Evolutionary conservation across 208 protist genomes (phyloP).

Genomic region (Trypanosoma melophagium): DNA sequence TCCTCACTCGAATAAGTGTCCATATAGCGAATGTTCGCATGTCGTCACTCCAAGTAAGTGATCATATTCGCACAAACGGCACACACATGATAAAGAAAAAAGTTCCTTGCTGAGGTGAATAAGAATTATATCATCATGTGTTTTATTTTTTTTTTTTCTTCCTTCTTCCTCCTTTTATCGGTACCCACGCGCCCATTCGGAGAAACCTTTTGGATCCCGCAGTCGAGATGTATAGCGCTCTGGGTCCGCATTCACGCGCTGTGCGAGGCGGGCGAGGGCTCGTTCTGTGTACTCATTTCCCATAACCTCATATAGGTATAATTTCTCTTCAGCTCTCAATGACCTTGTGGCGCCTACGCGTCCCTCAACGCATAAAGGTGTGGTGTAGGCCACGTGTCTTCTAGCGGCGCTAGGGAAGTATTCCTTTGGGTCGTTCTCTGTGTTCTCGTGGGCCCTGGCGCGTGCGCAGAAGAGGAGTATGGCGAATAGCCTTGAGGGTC

Average conservation of each 20-base stretch:
- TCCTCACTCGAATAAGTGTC: too few relatives aligned
- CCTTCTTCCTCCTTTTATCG: conserved; percentile 7
- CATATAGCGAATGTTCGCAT: too few relatives aligned
- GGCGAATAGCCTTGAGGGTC: conserved; percentile 13
- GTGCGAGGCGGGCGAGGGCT: conserved; percentile 56
- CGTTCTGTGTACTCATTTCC: conserved; percentile 51
- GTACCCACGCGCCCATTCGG: conserved; percentile 42
- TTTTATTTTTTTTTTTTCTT: conserved; percentile 14
- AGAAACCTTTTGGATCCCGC: conserved; percentile 48
- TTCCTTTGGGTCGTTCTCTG: conserved; percentile 34
- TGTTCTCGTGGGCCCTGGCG: conserved; percentile 14
- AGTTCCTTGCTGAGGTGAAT: not conserved
- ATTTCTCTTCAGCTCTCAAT: conserved; percentile 16
- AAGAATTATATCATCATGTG: not conserved
- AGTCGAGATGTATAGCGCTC: conserved; percentile 50
- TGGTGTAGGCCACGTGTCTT: conserved; percentile 25
- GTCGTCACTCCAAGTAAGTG: too few relatives aligned
- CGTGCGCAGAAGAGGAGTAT: conserved; percentile 28
- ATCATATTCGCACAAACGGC: too few relatives aligned
- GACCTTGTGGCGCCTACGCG: conserved; percentile 12
- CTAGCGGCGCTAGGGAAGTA: conserved; percentile 24
- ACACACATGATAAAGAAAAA: not conserved
- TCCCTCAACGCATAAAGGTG: conserved; percentile 31
- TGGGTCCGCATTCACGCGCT: conserved; percentile 43
- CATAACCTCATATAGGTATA: conserved; percentile 49